Evolutionary conservation across 2,329 filamentous ascomycete genomes (phyloP), one percentile per base, ranked within the genome.

Genomic region (Colletotrichum chlorophyti): DNA sequence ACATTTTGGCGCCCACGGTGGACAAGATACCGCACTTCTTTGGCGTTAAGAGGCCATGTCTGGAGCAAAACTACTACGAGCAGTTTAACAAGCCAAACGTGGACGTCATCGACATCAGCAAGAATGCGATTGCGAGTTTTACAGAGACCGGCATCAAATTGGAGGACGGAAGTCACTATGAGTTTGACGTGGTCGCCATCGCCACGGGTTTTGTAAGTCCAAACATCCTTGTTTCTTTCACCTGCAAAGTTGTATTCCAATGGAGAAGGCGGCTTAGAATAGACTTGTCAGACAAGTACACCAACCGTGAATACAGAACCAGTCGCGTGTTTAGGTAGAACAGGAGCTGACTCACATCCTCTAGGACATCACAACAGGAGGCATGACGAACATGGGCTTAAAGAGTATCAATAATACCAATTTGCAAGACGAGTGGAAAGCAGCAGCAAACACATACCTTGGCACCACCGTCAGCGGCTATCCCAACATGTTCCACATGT

Each of bases 401-500:
- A 62, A 74, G 62, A 78, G 74, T 60, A 73, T 78, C 53, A 34
- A 75, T 52, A 65, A 68, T 9, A 68, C 68, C 1, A 69, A 68
- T 8, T 73, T 81, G 6, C 58, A 73, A 17, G 69, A 79, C n/a
- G 69, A 79, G 49, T 81, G 79, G 79, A 62, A 65, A 19, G 50
- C 64, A 2, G 76, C 75, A 0, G 74, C 74, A 3, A 69, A 70
- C 40, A 79, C 78, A 0, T 80, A 80, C 52, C 73, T 82, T 3
- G 79, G 79, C 6, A 72, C 69, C 5, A 76, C 75, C 0, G 72
- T 79, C 31, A 65, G 66, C 45, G 76, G 75, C 12, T 82, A 77
- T 45, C 79, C 79, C 27, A 82, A 81, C 65, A 79, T 82, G 76
- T 81, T 82, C 68, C 72, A 78, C 62, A 71, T 81, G 45, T 86